Base-by-base conservation (phyloP, 306 rosid species). In the Sicyos edulis region DNA sequence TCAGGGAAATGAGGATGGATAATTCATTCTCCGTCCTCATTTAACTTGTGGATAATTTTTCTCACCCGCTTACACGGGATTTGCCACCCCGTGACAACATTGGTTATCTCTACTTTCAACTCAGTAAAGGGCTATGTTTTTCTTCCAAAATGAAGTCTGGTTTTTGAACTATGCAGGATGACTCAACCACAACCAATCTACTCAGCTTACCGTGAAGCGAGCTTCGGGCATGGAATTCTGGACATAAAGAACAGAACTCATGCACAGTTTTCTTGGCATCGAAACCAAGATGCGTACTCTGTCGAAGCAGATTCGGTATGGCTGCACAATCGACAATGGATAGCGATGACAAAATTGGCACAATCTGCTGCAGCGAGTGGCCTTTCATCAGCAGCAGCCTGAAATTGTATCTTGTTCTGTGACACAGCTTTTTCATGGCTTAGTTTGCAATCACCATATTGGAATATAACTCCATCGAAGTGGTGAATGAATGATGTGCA, bases 151-250 rank as follows among this genome's bases (percentile, higher is more conserved):
- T 64, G 20, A 19, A 64, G 32, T n/a, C 47, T 64, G 70, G 32
- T 15, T 37, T 64, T 53, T 53, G 47, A 45, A 32, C 45, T 21
- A 11, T 51, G 56, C 56, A 88, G 92, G 10, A 85, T 88, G 92
- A 85, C 81, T 34, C 83, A 91, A 73, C 96, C 96, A 49, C 96
- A 91, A 79, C 96, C 92, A 58, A 82, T 83, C 52, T 88, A 86
- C 85, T 90, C 96, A 4, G 90, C 92, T 17, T 91, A 53, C 64
- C 84, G 89, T 0, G 95, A 91, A 81, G 82, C 92, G 13, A 91
- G 92, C 76, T 91, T 85, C 5, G 96, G 96, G 0, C 95, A 86
- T 83, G 90, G 89, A 45, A 86, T 74, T 56, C 79, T 89, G 20
- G 87, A 86, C 19, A 83, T 89, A 77, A 86, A 85, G 79, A 86